Evolutionary conservation across 1,284 basidiomycete species (phyloP), one percentile per base, ranked within the genome.

Genomic region (Puccinia sorghi): DNA sequence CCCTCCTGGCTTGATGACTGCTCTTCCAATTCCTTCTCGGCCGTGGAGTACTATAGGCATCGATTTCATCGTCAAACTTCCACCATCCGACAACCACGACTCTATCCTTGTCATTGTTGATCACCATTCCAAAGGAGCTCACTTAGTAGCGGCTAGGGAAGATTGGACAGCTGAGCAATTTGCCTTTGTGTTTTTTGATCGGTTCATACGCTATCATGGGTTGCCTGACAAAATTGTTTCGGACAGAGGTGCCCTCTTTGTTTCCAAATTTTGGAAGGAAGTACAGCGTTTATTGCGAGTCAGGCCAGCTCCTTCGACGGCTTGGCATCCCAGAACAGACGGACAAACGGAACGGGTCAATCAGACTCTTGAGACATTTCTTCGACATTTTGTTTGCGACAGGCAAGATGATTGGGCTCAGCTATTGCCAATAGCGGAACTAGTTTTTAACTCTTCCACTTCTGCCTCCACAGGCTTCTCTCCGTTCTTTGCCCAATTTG

Each of bases 11-110:
- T 70, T 83, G 0, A 82, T 88, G 15, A 80, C 84, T 72, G 84
- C 85, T 0, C 82, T 87, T 17, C 86, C 2, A 15, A 80, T 57
- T 57, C 81, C 82, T 0, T 9, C 50, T 6, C 17, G 70, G 20
- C 87, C 87, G 0, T 89, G 85, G 83, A 81, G 82, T 37, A 82
- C 83, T 0, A 83, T 88, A 6, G 85, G 85, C 0, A 85, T 88
- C 84, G 87, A 89, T 80, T 84, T 86, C 70, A 87, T 89, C 41
- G 83, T 84, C 8, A 83, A 85, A 27, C 82, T 89, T 0, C 88
- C n/a, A n/a, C 87, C 0, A 7, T 11, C 9, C 85, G 43, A 13
- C 8, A 13, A 13, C 8, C 86, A 74, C 80, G 82, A 86, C 76
- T 75, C 85, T 6, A 85, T 88, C 4, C 73, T 86, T 0, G 86